A percentile compares a stretch with the other conserved stretches of the same genome.
These are phyloP conservation scores for Globisporangium echinulatum DNA, from an alignment of 352 stramenopile genomes.

Conservation along the genomic window DNA sequence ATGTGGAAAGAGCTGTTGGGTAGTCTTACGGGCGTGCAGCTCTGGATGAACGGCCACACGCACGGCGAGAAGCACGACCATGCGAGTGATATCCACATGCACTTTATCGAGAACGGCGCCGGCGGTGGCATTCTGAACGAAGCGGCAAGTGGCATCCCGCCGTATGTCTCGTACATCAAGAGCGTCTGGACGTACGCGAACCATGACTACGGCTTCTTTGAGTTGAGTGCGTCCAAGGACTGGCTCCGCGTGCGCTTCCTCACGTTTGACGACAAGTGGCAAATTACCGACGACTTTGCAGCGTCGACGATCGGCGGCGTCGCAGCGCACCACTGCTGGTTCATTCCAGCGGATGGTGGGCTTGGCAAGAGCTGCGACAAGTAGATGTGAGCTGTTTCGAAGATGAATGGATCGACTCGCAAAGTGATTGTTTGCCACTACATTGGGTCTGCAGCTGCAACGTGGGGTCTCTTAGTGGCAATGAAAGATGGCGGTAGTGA, in stretches of 20 bases:
- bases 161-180: constrained; percentile 38
- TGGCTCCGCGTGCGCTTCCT: constrained; percentile 71
- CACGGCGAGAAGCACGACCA: constrained; percentile 79
- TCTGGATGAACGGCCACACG: constrained; percentile 72
- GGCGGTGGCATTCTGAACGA: constrained; percentile 78
- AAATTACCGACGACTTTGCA: constrained; percentile 43
- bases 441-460: not conserved
- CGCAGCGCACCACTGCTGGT: constrained; percentile 71
- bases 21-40: constrained; percentile 35
- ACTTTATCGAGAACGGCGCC: constrained; percentile 77
- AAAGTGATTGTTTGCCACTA: no score
- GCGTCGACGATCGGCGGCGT: constrained; percentile 45
- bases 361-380: constrained; percentile 22
- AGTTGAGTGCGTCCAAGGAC: constrained; percentile 44
- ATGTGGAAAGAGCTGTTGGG: constrained; percentile 56
- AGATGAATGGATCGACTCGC: not conserved
- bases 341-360: constrained; percentile 40
- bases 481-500: no score
- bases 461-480: no score
- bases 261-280: constrained; percentile 60
- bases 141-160: constrained; percentile 61
- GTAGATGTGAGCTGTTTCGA: not conserved
- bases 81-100: constrained; percentile 29
- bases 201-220: constrained; percentile 73
- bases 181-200: constrained; percentile 57